Percentiles rank a stretch among this genome's conserved stretches.
phyloP scores from a whole-genome alignment of 1,139 yeast species.

The Debaryomyces singareniensis region DNA sequence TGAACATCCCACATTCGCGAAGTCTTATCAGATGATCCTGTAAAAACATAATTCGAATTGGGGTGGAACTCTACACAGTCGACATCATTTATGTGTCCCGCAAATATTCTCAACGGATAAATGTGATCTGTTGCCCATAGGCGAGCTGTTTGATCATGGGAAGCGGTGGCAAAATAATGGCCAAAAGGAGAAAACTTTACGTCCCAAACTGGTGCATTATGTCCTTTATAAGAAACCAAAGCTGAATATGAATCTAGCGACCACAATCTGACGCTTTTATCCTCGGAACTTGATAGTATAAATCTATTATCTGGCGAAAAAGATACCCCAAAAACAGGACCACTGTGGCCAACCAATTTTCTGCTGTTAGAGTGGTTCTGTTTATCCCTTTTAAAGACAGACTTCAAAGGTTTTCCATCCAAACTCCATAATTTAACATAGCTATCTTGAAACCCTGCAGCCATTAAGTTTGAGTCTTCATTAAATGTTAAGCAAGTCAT shows the following conservation, averaged over 20 bases:
- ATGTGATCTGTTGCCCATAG: conserved; percentile 98
- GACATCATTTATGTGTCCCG: conserved; percentile 96
- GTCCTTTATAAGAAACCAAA: conserved; percentile 92
- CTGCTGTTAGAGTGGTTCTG: conserved; percentile 45
- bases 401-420: conserved; percentile 77
- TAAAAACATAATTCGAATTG: conserved; percentile 85
- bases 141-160: conserved; percentile 96
- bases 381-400: conserved; percentile 58
- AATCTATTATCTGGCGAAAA: conserved; percentile 89
- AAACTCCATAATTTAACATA: conserved; percentile 88
- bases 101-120: conserved; percentile 90
- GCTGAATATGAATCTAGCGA: conserved; percentile 86
- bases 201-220: conserved; percentile 96
- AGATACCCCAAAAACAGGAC: conserved; percentile 85
- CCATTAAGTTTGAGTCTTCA: conserved; percentile 79
- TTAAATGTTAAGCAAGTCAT: conserved; percentile 81
- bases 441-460: conserved; percentile 93
- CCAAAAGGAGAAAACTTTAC: conserved; percentile 92
- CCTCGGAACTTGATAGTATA: conserved; percentile 81
- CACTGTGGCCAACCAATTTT: conserved; percentile 85
- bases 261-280: conserved; percentile 90
- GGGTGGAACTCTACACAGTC: conserved; percentile 96
- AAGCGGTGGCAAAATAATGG: conserved; percentile 94
- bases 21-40: conserved; percentile 94
- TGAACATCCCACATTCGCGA: conserved; percentile 98